Conservation (phyloP, 139 green algal species). For the Volvox africanus region DNA sequence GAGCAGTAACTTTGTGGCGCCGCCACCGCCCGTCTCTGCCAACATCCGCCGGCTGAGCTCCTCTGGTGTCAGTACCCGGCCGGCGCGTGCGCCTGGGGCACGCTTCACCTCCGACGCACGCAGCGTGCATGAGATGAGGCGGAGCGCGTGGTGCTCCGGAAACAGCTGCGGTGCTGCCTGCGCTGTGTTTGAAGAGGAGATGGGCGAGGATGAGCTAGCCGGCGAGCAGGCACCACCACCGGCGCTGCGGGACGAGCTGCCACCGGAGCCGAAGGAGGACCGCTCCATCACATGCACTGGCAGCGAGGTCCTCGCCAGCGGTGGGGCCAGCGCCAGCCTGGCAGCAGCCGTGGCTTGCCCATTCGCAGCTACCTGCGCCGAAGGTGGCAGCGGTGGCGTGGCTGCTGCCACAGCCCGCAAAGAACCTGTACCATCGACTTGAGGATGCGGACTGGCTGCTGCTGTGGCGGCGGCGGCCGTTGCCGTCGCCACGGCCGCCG, state of each 20-base stretch:
- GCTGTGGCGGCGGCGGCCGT: neutral
- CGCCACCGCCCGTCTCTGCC: constrained; percentile 1
- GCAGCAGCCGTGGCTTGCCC: too few species aligned
- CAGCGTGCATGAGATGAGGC: constrained; percentile 30
- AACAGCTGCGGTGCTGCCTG: neutral
- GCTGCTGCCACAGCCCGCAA: neutral
- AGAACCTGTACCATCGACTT: neutral
- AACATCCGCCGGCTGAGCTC: constrained; percentile 11
- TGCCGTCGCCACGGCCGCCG: neutral
- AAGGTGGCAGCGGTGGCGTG: neutral
- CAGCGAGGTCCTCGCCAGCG: too few species aligned
- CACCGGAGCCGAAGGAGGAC: too few species aligned
- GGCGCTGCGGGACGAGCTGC: too few species aligned
- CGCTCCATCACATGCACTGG: too few species aligned
- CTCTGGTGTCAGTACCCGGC: constrained; percentile 10
- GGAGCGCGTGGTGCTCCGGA: neutral
- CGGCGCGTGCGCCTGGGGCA: neutral
- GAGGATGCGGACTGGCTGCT: neutral
- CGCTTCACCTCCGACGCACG: constrained; percentile 2
- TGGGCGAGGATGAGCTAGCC: too few species aligned
- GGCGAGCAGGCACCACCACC: too few species aligned
- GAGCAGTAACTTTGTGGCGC: constrained; percentile 13
- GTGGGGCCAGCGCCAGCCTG: too few species aligned
- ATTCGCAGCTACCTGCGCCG: neutral
- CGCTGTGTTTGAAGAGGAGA: too few species aligned